Evolutionary conservation across 2,329 filamentous ascomycete genomes (phyloP), one percentile per base, ranked within the genome.

Genomic region (Fusarium beomiforme): DNA sequence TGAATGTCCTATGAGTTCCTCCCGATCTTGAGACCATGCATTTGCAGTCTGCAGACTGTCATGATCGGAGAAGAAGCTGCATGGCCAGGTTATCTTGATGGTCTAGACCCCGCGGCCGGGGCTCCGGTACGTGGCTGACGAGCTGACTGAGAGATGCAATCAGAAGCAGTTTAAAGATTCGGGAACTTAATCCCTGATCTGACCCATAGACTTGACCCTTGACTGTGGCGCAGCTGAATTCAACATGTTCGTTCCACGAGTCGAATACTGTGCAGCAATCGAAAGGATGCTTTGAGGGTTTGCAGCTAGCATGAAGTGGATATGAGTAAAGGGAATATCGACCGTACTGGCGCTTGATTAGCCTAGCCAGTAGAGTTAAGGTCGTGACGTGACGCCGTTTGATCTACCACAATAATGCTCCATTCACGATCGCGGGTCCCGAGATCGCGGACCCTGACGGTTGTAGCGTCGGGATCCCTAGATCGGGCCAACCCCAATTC

Each of bases 361-460:
- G 19, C 9, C 26, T 19, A 33, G 23, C 64, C 64, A 63, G 49
- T 67, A 51, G 54, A 49, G 36, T 46, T 21, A 16, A 31, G 23
- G 47, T 26, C 43, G 39, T 64, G 67, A 58, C 64, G 42, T 41
- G 61, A 50, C 43, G 23, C 55, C 58, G 69, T 65, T 62, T 51
- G 70, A 75, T 73, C 62, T 64, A 33, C 54, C 54, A 33, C n/a
- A 55, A 44, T 14, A 59, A 55, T 50, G 44, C 61, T 71, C 67
- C 59, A 68, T 71, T 62, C 44, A 29, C 61, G 63, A 74, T 76
- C 70, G 74, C 63, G 62, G 72, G 49, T 70, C 68, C 72, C 70
- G 56, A 69, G 57, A 72, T 67, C 70, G 61, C 63, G 74, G 72
- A 73, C 72, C 74, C 67, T 75, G 73, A 65, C 59, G 42, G 63